Evolutionary conservation across 148 eudicot species (phyloP).

Genomic region (Pharnaceum exiguum): DNA sequence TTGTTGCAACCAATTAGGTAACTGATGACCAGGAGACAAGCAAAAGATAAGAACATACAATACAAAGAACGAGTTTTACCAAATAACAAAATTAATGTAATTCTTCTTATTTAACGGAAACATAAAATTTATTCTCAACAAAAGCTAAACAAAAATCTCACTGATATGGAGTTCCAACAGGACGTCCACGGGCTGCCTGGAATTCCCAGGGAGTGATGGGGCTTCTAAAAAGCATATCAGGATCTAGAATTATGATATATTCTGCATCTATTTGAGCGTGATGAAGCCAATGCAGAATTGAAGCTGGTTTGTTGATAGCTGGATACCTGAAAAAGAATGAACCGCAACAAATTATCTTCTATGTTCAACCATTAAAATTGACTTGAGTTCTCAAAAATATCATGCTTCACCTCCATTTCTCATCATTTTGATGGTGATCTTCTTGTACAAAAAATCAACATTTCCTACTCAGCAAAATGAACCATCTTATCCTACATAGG

Average conservation of each 20-base stretch:
- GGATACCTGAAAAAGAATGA: slow-evolving; percentile 63
- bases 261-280: slow-evolving; percentile 85
- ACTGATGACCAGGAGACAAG: slow-evolving; percentile 33
- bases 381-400: not conserved
- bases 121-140: not conserved
- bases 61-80: not conserved
- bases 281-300: slow-evolving; percentile 86
- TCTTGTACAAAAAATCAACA: too few species aligned
- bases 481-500: too few species aligned
- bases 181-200: slow-evolving; percentile 73
- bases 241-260: slow-evolving; percentile 78
- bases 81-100: not conserved
- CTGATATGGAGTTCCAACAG: slow-evolving; percentile 95
- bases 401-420: not conserved
- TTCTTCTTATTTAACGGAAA: too few species aligned
- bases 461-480: too few species aligned
- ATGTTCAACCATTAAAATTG: not conserved
- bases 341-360: not conserved
- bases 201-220: slow-evolving; percentile 96
- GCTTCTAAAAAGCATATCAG: slow-evolving; percentile 98
- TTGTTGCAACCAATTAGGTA: slow-evolving; percentile 96
- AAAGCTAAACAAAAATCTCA: too few species aligned
- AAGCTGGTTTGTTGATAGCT: slow-evolving; percentile 98
- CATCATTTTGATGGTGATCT: too few species aligned
- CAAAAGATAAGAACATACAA: not conserved